Percentiles rank a stretch among this genome's conserved stretches.
phyloP scores from a whole-genome alignment of 352 stramenopile species.

The Aphanomyces euteiches region DNA sequence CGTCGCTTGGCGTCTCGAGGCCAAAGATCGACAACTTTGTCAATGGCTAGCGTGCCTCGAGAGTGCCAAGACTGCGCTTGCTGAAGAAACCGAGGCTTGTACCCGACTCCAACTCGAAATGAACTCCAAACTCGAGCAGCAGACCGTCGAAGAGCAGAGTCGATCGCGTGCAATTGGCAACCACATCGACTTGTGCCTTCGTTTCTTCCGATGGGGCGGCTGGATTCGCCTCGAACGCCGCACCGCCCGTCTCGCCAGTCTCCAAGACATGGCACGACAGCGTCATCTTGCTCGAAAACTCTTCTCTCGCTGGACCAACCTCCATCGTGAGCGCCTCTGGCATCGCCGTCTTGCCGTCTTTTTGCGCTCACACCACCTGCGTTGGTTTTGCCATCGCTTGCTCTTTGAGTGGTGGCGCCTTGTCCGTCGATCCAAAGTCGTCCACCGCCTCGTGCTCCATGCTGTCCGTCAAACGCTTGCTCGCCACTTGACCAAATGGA shows the following conservation, averaged over 20 bases:
- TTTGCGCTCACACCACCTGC: neutral
- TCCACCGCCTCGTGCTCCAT: neutral
- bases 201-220: constrained; percentile 25
- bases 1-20: constrained; percentile 9
- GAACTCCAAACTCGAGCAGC: neutral
- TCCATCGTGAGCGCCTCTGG: neutral
- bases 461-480: neutral
- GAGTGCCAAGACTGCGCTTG: constrained; percentile 10
- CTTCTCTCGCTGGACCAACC: constrained; percentile 1
- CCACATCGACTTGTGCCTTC: constrained; percentile 25
- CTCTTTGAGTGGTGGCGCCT: constrained; percentile 5
- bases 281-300: constrained; percentile 2
- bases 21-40: constrained; percentile 9
- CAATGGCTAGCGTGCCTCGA: constrained; percentile 19
- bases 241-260: neutral
- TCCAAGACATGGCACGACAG: neutral
- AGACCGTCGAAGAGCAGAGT: constrained; percentile 13
- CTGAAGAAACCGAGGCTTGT: constrained; percentile 13
- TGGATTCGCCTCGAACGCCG: constrained; percentile 8
- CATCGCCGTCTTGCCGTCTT: neutral
- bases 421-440: neutral
- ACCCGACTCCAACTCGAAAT: neutral
- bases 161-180: constrained; percentile 19
- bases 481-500: neutral
- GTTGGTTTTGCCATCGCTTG: neutral